Percentiles rank a stretch among this genome's conserved stretches.
These are phyloP conservation scores for Yarrowia sp. DNA, from an alignment of 805 yeast genomes.

Conservation along the genomic window DNA sequence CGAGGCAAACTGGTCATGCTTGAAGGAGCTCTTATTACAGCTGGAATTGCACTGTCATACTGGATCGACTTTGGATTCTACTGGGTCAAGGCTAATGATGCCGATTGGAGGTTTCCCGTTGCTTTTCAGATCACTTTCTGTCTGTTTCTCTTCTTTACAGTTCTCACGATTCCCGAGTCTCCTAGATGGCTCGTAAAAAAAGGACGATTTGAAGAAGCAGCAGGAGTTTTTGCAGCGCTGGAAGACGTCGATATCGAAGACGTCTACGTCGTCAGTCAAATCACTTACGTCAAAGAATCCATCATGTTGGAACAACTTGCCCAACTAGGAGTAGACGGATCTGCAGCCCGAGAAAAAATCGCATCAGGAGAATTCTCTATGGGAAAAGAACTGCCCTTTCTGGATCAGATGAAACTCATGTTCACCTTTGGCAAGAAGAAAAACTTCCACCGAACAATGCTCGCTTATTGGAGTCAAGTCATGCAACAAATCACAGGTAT, in stretches of 20 bases:
- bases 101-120: neutral
- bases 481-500: constrained; percentile 89
- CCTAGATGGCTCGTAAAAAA: constrained; percentile 2
- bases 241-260: neutral
- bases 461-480: constrained; percentile 41
- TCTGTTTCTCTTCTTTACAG: neutral
- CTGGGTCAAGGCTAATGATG: constrained; percentile 2
- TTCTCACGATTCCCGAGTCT: neutral
- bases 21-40: constrained; percentile 3
- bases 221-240: neutral
- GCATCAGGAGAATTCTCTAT: neutral
- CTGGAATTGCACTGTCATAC: neutral
- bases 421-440: constrained; percentile 21
- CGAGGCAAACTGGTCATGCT: constrained; percentile 6
- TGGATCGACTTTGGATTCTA: constrained; percentile 2
- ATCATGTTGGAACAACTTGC: constrained; percentile 1
- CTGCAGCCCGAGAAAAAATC: neutral
- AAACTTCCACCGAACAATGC: constrained; percentile 32
- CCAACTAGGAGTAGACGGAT: neutral
- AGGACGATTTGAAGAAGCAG: neutral
- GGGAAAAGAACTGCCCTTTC: neutral
- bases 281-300: neutral
- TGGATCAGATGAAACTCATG: neutral
- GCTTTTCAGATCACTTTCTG: constrained; percentile 4
- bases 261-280: neutral